Conservation (phyloP, 176 grass and related monocot genomes). For the Cenchrus purpureus region DNA sequence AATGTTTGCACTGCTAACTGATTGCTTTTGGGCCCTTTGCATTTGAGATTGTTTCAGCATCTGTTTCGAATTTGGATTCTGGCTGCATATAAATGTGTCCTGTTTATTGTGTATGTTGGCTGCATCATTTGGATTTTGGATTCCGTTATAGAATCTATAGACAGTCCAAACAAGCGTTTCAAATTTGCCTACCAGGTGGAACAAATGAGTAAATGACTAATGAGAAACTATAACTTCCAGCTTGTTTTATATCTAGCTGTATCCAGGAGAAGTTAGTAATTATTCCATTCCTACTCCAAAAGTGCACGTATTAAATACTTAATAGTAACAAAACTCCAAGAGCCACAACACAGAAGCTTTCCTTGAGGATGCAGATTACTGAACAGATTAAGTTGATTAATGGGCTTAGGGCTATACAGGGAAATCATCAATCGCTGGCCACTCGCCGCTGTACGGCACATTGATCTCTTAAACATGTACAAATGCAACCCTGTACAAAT, state of each 20-base stretch:
- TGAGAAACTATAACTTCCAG: background rate
- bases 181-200: background rate
- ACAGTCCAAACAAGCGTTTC: background rate
- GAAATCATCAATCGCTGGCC: slow-evolving; percentile 5
- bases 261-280: background rate
- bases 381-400: slow-evolving; percentile 11
- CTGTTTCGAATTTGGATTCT: background rate
- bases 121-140: background rate
- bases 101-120: background rate
- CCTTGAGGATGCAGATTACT: background rate
- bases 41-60: background rate
- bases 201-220: background rate
- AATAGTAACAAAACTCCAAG: background rate
- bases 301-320: background rate
- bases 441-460: background rate
- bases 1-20: background rate
- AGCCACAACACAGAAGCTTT: background rate
- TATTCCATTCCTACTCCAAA: background rate
- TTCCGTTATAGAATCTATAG: background rate
- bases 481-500: slow-evolving; percentile 39
- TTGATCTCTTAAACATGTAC: slow-evolving; percentile 30
- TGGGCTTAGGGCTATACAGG: background rate
- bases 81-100: background rate
- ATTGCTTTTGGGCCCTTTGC: background rate
- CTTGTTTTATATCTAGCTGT: background rate